Percentiles rank a stretch among this genome's conserved stretches.
Conservation (phyloP, 2,329 filamentous ascomycete genomes). For the Sclerotinia spermophila region DNA sequence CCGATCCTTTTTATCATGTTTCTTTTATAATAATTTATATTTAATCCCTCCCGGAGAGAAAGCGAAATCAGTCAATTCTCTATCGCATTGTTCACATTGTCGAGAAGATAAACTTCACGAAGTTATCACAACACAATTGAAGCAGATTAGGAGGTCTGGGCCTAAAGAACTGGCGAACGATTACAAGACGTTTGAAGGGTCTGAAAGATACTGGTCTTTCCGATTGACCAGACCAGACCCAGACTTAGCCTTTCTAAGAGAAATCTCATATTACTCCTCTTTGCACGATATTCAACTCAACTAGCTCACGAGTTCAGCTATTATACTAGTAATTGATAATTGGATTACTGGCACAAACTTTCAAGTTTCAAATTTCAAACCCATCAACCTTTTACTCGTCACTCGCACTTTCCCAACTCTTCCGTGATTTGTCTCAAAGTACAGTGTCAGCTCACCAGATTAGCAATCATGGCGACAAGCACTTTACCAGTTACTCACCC, state of each 20-base stretch:
- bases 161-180: background rate
- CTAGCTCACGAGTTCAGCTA: background rate
- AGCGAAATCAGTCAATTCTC: background rate
- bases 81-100: background rate
- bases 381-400: background rate
- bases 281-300: background rate
- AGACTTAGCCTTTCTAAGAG: background rate
- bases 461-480: constrained; percentile 12
- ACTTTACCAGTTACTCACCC: constrained; percentile 12
- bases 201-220: background rate
- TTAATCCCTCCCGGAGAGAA: background rate
- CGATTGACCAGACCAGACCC: background rate
- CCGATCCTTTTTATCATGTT: background rate
- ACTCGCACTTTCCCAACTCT: constrained; percentile 11
- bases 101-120: constrained; percentile 5
- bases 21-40: background rate
- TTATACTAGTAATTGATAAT: background rate
- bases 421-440: background rate
- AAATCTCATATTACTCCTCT: background rate
- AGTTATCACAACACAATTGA: constrained; percentile 9
- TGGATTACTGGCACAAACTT: background rate
- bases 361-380: background rate
- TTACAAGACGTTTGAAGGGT: background rate
- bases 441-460: background rate
- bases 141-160: background rate